Conservation (phyloP, 441 rosid species). For the Dalechampia spathulata region DNA sequence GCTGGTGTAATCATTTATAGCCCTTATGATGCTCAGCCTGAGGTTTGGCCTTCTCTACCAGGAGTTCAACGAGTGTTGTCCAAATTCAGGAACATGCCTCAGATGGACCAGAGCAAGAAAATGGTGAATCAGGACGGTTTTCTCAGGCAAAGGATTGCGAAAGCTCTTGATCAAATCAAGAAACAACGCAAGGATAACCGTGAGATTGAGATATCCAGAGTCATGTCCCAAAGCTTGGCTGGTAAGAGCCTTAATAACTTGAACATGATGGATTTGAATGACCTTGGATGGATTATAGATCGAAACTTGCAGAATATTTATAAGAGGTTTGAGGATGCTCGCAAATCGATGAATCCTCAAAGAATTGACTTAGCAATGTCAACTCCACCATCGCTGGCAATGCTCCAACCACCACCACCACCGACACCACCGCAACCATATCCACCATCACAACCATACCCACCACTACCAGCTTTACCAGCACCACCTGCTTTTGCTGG, state of each 20-base stretch:
- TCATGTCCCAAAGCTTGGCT: conserved; percentile 32
- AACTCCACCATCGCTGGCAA: background rate
- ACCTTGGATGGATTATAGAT: conserved; percentile 31
- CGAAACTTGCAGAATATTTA: conserved; percentile 19
- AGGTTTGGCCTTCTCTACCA: conserved; percentile 42
- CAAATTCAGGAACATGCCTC: conserved; percentile 31
- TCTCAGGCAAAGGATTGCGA: conserved; percentile 31
- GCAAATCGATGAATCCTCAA: background rate
- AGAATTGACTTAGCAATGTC: too few species aligned
- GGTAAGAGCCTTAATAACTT: conserved; percentile 14
- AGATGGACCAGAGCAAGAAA: conserved; percentile 47
- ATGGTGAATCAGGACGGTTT: conserved; percentile 50
- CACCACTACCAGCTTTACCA: too few species aligned
- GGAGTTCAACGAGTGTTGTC: conserved; percentile 29
- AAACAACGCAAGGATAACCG: conserved; percentile 38
- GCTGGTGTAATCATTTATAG: conserved; percentile 45
- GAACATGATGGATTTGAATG: conserved; percentile 26
- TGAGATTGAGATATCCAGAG: conserved; percentile 33
- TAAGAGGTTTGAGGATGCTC: conserved; percentile 1
- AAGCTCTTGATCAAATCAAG: conserved; percentile 23
- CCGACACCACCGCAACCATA: background rate
- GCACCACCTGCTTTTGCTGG: too few species aligned
- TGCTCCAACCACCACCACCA: background rate
- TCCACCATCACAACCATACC: too few species aligned
- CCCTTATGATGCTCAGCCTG: conserved; percentile 34